These are phyloP conservation scores for Podaxis rugospora DNA, from an alignment of 768 basidiomycete species.

Conservation along the genomic window DNA sequence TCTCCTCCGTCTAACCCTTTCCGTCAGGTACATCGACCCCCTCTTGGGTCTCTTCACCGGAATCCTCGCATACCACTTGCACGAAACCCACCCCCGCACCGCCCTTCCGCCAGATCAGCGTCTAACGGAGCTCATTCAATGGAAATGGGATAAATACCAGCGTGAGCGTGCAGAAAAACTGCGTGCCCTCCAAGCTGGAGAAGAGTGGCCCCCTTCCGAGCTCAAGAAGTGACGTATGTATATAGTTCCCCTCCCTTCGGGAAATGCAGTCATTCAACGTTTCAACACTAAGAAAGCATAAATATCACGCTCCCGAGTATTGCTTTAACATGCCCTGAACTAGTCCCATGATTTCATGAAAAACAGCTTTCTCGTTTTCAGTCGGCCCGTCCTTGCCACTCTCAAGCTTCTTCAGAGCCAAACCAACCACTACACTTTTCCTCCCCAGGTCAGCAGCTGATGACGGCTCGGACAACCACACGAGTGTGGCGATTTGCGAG, in stretches of 20 bases:
- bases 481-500: slow-evolving; percentile 79
- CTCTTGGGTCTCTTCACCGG: slow-evolving; percentile 77
- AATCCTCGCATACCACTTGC: slow-evolving; percentile 70
- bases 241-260: background rate
- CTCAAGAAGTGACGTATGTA: background rate
- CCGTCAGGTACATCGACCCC: slow-evolving; percentile 59
- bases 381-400: slow-evolving; percentile 23
- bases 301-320: background rate
- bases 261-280: background rate
- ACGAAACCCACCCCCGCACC: slow-evolving; percentile 77
- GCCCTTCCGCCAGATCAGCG: slow-evolving; percentile 52
- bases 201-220: background rate
- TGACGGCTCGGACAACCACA: slow-evolving; percentile 60
- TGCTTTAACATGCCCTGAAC: slow-evolving; percentile 31
- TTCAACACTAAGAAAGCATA: background rate
- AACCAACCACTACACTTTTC: slow-evolving; percentile 67
- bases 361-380: slow-evolving; percentile 39
- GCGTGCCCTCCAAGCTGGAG: slow-evolving; percentile 44
- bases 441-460: slow-evolving; percentile 37
- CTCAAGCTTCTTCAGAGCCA: slow-evolving; percentile 51
- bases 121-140: slow-evolving; percentile 48
- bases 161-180: slow-evolving; percentile 22
- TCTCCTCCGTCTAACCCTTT: slow-evolving; percentile 8
- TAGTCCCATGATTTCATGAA: slow-evolving; percentile 47
- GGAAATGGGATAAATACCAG: slow-evolving; percentile 61